These are phyloP conservation scores for Oryza australiensis DNA, from an alignment of 176 grass and related monocot genomes.

Conservation along the genomic window DNA sequence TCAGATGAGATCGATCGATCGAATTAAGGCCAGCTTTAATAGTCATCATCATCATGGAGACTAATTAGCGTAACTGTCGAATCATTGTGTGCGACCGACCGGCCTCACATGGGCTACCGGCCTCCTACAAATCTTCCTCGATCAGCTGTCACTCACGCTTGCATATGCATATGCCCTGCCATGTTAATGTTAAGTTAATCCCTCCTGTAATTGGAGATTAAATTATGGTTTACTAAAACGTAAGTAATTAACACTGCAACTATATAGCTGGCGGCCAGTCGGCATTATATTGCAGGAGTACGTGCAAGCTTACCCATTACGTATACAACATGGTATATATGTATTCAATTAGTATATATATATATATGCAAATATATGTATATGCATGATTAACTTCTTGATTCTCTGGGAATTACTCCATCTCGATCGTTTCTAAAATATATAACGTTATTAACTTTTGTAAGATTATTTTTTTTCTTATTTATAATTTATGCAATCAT, in stretches of 20 bases:
- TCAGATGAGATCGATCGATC: background rate
- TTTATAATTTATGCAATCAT: too few relatives aligned
- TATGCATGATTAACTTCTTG: too few relatives aligned
- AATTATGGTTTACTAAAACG: background rate
- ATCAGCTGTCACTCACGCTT: background rate
- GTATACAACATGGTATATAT: background rate
- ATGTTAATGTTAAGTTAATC: background rate
- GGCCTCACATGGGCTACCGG: constrained; percentile 9
- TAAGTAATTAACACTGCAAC: background rate
- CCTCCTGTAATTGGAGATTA: background rate
- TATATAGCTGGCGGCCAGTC: background rate
- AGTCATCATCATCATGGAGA: background rate
- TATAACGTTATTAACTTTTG: too few relatives aligned
- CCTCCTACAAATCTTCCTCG: background rate
- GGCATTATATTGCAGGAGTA: background rate
- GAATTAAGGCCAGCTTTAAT: background rate
- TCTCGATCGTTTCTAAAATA: too few relatives aligned
- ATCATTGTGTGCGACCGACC: constrained; percentile 24
- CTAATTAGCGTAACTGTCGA: constrained; percentile 21
- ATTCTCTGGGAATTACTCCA: too few relatives aligned
- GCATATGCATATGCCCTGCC: background rate
- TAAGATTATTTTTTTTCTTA: too few relatives aligned
- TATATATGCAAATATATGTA: background rate
- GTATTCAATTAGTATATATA: too few relatives aligned
- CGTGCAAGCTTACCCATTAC: background rate